Evolutionary conservation across 2,329 filamentous ascomycete species (phyloP).

Genomic region (Ophiocordyceps camponoti-leonardi): DNA sequence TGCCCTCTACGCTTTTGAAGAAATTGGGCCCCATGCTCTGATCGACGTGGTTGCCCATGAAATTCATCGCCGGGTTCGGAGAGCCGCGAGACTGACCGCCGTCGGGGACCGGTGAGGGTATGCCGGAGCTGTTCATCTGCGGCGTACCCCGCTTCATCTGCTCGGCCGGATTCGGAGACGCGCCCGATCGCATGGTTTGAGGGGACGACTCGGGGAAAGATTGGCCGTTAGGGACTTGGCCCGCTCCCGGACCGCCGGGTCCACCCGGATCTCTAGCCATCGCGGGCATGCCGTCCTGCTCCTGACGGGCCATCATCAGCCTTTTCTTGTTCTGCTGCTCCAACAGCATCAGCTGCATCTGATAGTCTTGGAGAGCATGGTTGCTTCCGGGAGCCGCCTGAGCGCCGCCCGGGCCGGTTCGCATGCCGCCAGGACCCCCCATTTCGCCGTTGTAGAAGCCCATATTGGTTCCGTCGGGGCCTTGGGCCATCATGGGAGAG

Average conservation of each 20-base stretch:
- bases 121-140: constrained; percentile 50
- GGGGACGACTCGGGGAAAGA: constrained; percentile 54
- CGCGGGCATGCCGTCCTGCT: constrained; percentile 45
- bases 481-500: constrained; percentile 66
- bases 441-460: constrained; percentile 50
- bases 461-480: constrained; percentile 44
- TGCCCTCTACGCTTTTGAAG: constrained; percentile 37
- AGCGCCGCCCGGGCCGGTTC: constrained; percentile 29
- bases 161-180: constrained; percentile 61
- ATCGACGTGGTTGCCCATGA: constrained; percentile 46
- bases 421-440: constrained; percentile 38
- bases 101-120: constrained; percentile 57
- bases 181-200: constrained; percentile 48
- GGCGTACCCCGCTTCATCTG: constrained; percentile 66
- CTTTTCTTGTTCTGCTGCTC: constrained; percentile 82
- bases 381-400: constrained; percentile 39
- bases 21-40: constrained; percentile 42
- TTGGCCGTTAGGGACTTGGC: constrained; percentile 40
- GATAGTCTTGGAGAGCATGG: constrained; percentile 71
- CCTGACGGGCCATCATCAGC: constrained; percentile 65
- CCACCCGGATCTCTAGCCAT: constrained; percentile 32
- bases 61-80: constrained; percentile 43
- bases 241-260: constrained; percentile 34
- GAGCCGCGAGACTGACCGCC: constrained; percentile 49
- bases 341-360: constrained; percentile 76